Percentiles rank a stretch among this genome's conserved stretches.
Conservation (phyloP, 2,329 filamentous ascomycete species). For the Trichoderma sp. region DNA sequence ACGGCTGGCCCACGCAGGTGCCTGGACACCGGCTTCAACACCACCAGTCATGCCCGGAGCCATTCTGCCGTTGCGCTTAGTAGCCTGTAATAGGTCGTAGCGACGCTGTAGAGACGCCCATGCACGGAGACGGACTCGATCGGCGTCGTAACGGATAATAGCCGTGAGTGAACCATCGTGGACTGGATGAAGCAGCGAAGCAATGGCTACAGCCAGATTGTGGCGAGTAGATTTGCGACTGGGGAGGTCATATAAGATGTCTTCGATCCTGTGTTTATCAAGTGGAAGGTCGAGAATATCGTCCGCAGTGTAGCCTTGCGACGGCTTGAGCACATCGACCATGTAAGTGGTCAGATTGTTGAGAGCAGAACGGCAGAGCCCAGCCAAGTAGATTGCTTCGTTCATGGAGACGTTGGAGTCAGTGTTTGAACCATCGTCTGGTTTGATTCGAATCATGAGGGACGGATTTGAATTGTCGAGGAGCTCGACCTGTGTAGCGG, state of each 20-base stretch:
- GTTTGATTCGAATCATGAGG: conserved; percentile 20
- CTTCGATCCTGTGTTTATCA: conserved; percentile 32
- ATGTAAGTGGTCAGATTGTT: conserved; percentile 31
- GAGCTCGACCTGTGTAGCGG: conserved; percentile 36
- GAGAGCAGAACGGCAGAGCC: conserved; percentile 34
- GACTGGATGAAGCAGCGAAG: conserved; percentile 38
- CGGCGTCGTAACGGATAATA: conserved; percentile 41
- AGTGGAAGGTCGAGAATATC: conserved; percentile 40
- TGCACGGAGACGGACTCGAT: conserved; percentile 39
- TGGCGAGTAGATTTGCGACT: conserved; percentile 38
- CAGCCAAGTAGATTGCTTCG: conserved; percentile 33
- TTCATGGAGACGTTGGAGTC: conserved; percentile 17
- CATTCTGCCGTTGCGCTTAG: conserved; percentile 35
- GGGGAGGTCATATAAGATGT: conserved; percentile 37
- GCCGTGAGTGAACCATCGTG: conserved; percentile 39
- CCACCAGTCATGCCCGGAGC: conserved; percentile 33
- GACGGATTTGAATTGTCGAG: conserved; percentile 24
- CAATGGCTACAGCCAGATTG: conserved; percentile 34
- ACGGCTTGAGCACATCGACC: conserved; percentile 35
- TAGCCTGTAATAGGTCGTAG: conserved; percentile 37
- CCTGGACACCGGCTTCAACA: conserved; percentile 35
- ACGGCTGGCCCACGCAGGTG: conserved; percentile 37
- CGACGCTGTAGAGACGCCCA: conserved; percentile 40
- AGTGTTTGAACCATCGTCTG: not conserved
- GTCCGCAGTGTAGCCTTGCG: conserved; percentile 35